Evolutionary conservation across 768 basidiomycete species (phyloP).

Genomic region (Collybia mongolica): DNA sequence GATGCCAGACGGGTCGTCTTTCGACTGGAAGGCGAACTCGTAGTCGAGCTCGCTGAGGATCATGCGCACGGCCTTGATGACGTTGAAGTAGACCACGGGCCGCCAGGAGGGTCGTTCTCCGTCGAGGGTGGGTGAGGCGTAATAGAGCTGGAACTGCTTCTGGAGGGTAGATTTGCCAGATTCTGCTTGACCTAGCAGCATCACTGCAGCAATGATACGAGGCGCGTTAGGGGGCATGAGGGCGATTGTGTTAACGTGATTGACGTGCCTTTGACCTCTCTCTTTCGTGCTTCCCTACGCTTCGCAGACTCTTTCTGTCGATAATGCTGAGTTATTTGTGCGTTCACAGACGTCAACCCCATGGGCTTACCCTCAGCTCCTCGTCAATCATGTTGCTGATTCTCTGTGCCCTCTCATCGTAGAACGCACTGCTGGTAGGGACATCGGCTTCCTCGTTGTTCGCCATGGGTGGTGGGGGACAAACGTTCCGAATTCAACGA

Average conservation of each 20-base stretch:
- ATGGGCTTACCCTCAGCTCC: slow-evolving; percentile 44
- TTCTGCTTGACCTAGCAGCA: slow-evolving; percentile 79
- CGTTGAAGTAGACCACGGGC: slow-evolving; percentile 80
- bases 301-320: slow-evolving; percentile 48
- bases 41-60: slow-evolving; percentile 71
- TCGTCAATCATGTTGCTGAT: slow-evolving; percentile 56
- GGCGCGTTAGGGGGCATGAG: slow-evolving; percentile 1
- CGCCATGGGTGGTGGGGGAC: background rate
- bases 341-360: slow-evolving; percentile 1
- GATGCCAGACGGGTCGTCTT: background rate
- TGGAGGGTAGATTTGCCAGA: slow-evolving; percentile 83
- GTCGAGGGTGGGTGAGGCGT: slow-evolving; percentile 69
- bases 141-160: slow-evolving; percentile 83
- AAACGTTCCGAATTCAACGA: slow-evolving; percentile 10
- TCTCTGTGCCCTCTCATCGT: slow-evolving; percentile 43
- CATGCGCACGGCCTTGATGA: slow-evolving; percentile 76
- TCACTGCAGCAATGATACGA: slow-evolving; percentile 52
- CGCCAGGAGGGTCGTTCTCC: slow-evolving; percentile 74
- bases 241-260: background rate
- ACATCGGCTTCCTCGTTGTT: background rate
- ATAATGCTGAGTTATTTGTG: background rate
- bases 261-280: slow-evolving; percentile 48
- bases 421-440: slow-evolving; percentile 10
- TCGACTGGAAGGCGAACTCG: slow-evolving; percentile 36
- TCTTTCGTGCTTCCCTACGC: slow-evolving; percentile 38